A percentile compares a stretch with the other conserved stretches of the same genome.
Conservation (phyloP, 2,329 filamentous ascomycete species). For the Fusarium albidum region DNA sequence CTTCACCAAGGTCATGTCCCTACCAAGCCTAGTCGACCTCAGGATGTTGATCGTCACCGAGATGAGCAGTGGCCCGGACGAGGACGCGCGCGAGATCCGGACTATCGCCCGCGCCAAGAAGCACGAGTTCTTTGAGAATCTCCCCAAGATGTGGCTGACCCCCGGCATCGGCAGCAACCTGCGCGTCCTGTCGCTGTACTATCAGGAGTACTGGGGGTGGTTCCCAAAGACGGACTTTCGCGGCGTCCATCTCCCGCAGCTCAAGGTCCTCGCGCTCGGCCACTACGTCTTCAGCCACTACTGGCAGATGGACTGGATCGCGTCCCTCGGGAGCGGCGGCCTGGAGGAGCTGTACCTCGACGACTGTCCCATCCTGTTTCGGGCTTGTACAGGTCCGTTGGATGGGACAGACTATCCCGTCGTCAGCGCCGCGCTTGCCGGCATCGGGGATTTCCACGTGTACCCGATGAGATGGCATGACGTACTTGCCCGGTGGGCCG, state of each 20-base stretch:
- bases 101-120: slow-evolving; percentile 1
- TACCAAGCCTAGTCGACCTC: slow-evolving; percentile 3
- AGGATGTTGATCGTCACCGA: slow-evolving; percentile 7
- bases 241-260: slow-evolving; percentile 44
- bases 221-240: slow-evolving; percentile 48
- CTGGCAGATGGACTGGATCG: slow-evolving; percentile 57
- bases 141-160: slow-evolving; percentile 34
- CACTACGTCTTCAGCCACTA: slow-evolving; percentile 53
- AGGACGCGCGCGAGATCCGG: background rate
- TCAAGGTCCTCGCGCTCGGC: slow-evolving; percentile 50
- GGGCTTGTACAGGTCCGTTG: background rate
- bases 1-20: slow-evolving; percentile 2
- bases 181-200: slow-evolving; percentile 48
- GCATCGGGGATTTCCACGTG: background rate
- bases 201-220: slow-evolving; percentile 48
- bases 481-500: background rate
- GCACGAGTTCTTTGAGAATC: slow-evolving; percentile 29
- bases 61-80: too few species aligned
- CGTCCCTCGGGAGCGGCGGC: slow-evolving; percentile 40
- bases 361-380: slow-evolving; percentile 48
- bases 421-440: background rate
- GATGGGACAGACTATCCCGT: slow-evolving; percentile 14
- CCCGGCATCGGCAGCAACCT: slow-evolving; percentile 33
- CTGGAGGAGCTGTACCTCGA: slow-evolving; percentile 53
- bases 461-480: background rate